phyloP scores from a whole-genome alignment of 2,329 filamentous ascomycete species.

The Cladosporium colombiae region DNA sequence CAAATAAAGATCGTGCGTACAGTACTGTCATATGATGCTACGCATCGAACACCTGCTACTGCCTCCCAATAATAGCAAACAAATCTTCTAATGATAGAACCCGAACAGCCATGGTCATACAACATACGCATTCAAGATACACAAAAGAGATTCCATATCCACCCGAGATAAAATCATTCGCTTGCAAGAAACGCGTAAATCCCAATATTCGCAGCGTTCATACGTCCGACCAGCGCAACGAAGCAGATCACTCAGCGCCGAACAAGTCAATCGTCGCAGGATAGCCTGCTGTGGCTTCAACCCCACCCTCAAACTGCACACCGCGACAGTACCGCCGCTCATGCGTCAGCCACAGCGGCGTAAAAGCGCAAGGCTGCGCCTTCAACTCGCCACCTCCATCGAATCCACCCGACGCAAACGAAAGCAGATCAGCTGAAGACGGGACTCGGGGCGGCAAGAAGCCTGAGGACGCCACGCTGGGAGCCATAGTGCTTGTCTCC shows the following conservation, averaged over 20 bases:
- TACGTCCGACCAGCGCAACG: background rate
- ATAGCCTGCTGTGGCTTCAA: background rate
- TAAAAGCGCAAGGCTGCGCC: slow-evolving; percentile 6
- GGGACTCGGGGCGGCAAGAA: background rate
- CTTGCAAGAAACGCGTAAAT: background rate
- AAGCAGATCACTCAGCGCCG: background rate
- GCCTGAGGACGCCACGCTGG: slow-evolving; percentile 8
- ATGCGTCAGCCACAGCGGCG: slow-evolving; percentile 9
- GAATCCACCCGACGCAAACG: slow-evolving; percentile 2
- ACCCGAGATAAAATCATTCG: background rate
- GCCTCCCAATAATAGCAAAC: background rate
- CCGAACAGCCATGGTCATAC: background rate
- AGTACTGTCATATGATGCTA: background rate
- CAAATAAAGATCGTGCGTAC: background rate
- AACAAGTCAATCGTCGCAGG: background rate
- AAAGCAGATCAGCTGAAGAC: background rate
- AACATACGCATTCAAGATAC: background rate
- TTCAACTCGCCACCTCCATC: background rate
- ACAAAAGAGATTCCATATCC: background rate
- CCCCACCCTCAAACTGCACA: background rate
- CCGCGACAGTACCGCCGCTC: slow-evolving; percentile 10
- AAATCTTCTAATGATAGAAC: background rate
- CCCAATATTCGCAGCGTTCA: background rate
- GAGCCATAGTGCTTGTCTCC: slow-evolving; percentile 2
- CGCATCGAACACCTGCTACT: background rate